A percentile compares a stretch with the other conserved stretches of the same genome.
Evolutionary conservation across 2,329 filamentous ascomycete species (phyloP).

Genomic region (Knufia petricola): DNA sequence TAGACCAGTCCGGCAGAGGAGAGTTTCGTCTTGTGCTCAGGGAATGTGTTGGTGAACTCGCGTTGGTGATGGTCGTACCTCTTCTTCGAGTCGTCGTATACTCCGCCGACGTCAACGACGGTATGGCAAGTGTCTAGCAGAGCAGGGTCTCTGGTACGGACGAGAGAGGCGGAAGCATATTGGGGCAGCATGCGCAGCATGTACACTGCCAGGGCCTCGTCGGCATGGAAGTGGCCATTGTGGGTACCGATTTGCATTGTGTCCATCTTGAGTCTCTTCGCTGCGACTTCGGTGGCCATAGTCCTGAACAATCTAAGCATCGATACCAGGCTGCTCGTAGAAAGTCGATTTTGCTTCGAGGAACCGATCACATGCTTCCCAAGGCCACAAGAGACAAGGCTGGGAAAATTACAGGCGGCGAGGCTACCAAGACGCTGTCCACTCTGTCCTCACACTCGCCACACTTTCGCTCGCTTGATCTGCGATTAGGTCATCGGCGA

Average conservation of each 20-base stretch:
- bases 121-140: constrained; percentile 76
- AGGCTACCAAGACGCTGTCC: too few relatives aligned
- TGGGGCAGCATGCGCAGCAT: constrained; percentile 82
- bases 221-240: constrained; percentile 97
- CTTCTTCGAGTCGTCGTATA: constrained; percentile 67
- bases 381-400: too few relatives aligned
- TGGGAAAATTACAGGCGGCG: too few relatives aligned
- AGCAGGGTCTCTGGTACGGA: constrained; percentile 78
- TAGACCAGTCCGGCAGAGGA: constrained; percentile 90
- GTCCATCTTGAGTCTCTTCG: constrained; percentile 77
- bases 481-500: too few relatives aligned
- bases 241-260: constrained; percentile 76
- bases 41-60: constrained; percentile 76
- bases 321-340: too few relatives aligned
- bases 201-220: constrained; percentile 93
- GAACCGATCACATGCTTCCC: too few relatives aligned
- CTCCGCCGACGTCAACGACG: constrained; percentile 94
- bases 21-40: constrained; percentile 73
- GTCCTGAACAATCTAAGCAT: constrained; percentile 38
- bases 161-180: constrained; percentile 62
- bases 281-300: constrained; percentile 58
- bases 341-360: too few relatives aligned
- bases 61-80: constrained; percentile 98
- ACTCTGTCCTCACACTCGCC: too few relatives aligned
- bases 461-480: too few relatives aligned